Evolutionary conservation across 139 green algal species (phyloP).

Genomic region (Volvox africanus): DNA sequence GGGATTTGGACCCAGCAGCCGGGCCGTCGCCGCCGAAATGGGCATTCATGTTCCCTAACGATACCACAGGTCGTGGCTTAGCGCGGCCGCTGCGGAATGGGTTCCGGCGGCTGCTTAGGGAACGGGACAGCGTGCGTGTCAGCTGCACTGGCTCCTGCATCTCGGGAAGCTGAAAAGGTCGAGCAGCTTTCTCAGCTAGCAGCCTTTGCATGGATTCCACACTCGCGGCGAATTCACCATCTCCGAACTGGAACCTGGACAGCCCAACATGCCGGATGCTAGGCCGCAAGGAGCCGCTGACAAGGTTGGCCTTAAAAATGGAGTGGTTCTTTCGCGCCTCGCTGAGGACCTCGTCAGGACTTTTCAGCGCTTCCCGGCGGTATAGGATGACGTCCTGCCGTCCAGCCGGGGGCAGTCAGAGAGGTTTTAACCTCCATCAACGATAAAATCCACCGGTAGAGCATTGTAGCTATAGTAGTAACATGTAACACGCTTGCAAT

Average conservation of each 20-base stretch:
- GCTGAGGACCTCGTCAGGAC: slow-evolving; percentile 1
- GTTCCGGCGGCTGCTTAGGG: neutral
- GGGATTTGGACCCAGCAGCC: no score
- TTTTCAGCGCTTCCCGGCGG: neutral
- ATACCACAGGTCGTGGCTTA: neutral
- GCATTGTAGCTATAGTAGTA: no score
- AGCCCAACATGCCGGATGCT: neutral
- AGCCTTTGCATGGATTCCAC: slow-evolving; percentile 11
- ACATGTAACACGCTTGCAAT: no score
- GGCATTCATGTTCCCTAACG: no score
- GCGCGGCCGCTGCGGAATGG: neutral
- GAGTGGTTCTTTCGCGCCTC: neutral
- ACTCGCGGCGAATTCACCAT: slow-evolving; percentile 1
- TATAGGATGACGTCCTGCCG: neutral
- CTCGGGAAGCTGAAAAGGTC: neutral
- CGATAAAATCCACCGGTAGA: no score
- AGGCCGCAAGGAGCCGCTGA: neutral
- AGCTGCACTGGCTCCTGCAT: slow-evolving; percentile 10
- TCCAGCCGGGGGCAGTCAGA: neutral
- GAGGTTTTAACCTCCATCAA: no score
- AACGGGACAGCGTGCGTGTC: slow-evolving; percentile 5
- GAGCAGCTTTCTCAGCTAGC: neutral
- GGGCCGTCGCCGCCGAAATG: no score
- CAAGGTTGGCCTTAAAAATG: neutral
- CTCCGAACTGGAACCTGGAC: slow-evolving; percentile 9